Conservation (phyloP, 495 filamentous ascomycete species). For the Chlorociboria aeruginascens region DNA sequence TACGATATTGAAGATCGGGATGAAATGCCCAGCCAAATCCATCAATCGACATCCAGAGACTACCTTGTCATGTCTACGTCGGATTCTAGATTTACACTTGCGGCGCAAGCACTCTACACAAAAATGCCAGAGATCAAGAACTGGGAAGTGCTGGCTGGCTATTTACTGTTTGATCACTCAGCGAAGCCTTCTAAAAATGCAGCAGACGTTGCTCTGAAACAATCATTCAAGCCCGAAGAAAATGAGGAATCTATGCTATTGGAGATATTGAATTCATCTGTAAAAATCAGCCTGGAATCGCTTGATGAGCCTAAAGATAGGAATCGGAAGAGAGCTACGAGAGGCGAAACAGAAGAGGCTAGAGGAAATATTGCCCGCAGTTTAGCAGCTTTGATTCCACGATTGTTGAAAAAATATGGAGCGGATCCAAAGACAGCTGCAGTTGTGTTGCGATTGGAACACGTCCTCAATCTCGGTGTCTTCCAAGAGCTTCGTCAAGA, state of each 20-base stretch:
- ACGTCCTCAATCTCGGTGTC: conserved; percentile 72
- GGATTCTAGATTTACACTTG: conserved; percentile 75
- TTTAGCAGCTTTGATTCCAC: conserved; percentile 68
- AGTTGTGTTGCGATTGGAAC: conserved; percentile 75
- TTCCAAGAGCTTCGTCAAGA: conserved; percentile 86
- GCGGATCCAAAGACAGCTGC: conserved; percentile 76
- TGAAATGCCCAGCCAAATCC: conserved; percentile 16
- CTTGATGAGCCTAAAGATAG: conserved; percentile 50
- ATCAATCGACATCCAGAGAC: conserved; percentile 20
- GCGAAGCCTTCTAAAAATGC: conserved; percentile 13
- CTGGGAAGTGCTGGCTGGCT: conserved; percentile 83
- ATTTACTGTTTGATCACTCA: conserved; percentile 86
- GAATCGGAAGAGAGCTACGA: conserved; percentile 51
- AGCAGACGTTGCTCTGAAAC: conserved; percentile 9
- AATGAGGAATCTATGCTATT: conserved; percentile 76
- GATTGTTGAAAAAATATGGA: conserved; percentile 82
- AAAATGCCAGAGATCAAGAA: conserved; percentile 64
- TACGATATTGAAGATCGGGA: conserved; percentile 54
- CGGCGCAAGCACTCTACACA: conserved; percentile 74
- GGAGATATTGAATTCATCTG: conserved; percentile 70
- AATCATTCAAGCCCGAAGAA: conserved; percentile 26
- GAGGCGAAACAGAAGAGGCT: conserved; percentile 47
- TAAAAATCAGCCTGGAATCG: conserved; percentile 52
- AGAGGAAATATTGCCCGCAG: conserved; percentile 64
- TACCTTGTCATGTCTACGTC: conserved; percentile 42